phyloP scores from a whole-genome alignment of 345 rosid genomes.

The Acer saccharum region DNA sequence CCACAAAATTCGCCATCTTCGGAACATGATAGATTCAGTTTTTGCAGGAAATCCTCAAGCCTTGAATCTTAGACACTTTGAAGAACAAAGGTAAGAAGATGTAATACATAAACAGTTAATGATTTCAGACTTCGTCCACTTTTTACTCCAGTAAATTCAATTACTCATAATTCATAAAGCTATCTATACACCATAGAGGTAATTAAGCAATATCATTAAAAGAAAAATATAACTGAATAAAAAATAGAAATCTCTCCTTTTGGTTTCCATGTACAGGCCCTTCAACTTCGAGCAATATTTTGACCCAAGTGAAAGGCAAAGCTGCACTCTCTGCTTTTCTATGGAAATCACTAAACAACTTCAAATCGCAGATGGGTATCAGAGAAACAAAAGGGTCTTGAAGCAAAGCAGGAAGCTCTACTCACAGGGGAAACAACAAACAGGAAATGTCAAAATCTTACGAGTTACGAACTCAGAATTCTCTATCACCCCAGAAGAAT shows the following conservation, averaged over 20 bases:
- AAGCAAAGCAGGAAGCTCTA: conserved; percentile 21
- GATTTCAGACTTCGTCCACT: not conserved
- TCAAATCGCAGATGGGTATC: not conserved
- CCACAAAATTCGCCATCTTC: conserved; percentile 4
- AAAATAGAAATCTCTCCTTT: not conserved
- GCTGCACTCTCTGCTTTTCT: conserved; percentile 19
- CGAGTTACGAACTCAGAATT: conserved; percentile 14
- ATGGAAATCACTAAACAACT: conserved; percentile 17
- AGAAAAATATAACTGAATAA: not conserved
- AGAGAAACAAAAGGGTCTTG: conserved; percentile 18
- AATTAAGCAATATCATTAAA: not conserved
- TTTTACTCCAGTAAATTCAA: conserved; percentile 3
- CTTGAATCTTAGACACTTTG: conserved; percentile 6
- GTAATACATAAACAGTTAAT: not conserved
- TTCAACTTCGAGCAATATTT: conserved; percentile 15
- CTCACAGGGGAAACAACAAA: conserved; percentile 17
- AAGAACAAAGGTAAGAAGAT: conserved; percentile 33
- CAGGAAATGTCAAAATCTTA: not conserved
- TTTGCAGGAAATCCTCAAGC: conserved; percentile 13
- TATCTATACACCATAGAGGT: conserved; percentile 21
- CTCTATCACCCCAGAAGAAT: conserved; percentile 22
- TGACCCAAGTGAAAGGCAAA: conserved; percentile 7
- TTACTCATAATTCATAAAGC: conserved; percentile 10
- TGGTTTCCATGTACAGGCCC: conserved; percentile 13
- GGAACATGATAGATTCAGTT: not conserved